Evolutionary conservation across 306 rosid species (phyloP).

Genomic region (Begonia masoniana): DNA sequence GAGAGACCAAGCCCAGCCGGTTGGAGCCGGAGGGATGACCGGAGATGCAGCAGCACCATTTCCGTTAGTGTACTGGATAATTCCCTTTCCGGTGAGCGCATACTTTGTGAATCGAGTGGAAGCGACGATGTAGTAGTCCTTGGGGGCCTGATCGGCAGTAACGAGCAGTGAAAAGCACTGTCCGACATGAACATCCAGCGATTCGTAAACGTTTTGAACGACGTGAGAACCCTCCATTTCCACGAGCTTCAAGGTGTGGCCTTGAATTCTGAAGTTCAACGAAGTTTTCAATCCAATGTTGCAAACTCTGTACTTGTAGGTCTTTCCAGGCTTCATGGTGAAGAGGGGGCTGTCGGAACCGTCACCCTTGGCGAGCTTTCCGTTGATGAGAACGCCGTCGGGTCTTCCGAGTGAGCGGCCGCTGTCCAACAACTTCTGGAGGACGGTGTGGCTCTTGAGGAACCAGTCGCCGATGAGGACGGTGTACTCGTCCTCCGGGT

Average conservation of each 20-base stretch:
- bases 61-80: constrained; percentile 35
- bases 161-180: constrained; percentile 57
- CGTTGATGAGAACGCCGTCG: constrained; percentile 51
- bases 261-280: constrained; percentile 64
- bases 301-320: constrained; percentile 65
- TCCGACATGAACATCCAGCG: constrained; percentile 64
- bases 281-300: constrained; percentile 52
- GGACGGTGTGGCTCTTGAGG: constrained; percentile 50
- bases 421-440: constrained; percentile 30
- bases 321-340: constrained; percentile 57
- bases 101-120: constrained; percentile 50
- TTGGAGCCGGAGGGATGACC: constrained; percentile 36
- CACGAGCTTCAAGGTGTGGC: constrained; percentile 46
- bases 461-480: constrained; percentile 72
- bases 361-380: constrained; percentile 40
- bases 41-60: constrained; percentile 37
- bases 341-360: constrained; percentile 57
- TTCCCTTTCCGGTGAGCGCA: constrained; percentile 22
- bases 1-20: constrained; percentile 82
- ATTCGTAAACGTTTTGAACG: constrained; percentile 49
- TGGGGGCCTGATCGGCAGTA: constrained; percentile 44
- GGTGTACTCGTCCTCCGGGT: constrained; percentile 75
- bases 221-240: constrained; percentile 84
- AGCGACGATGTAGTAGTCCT: constrained; percentile 61
- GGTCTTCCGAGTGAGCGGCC: constrained; percentile 53